These are phyloP conservation scores for Suillus alpinus DNA, from an alignment of 768 basidiomycete species.

Conservation along the genomic window DNA sequence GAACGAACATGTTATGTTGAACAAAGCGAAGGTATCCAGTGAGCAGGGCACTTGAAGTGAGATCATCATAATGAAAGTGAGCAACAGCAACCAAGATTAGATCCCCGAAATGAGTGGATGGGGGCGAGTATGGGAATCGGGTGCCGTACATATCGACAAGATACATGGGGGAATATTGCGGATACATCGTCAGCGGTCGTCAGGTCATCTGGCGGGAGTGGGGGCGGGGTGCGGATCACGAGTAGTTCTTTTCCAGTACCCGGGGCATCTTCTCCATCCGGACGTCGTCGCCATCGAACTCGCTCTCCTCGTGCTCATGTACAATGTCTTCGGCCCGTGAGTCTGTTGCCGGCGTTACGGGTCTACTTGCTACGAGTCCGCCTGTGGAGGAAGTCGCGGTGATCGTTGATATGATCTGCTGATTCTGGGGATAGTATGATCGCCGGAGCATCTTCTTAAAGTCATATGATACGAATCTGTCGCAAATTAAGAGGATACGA, in stretches of 20 bases:
- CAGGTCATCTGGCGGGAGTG: background rate
- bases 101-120: background rate
- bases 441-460: slow-evolving; percentile 89
- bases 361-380: slow-evolving; percentile 67
- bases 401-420: slow-evolving; percentile 55
- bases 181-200: slow-evolving; percentile 1
- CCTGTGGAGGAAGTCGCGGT: slow-evolving; percentile 76
- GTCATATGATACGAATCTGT: slow-evolving; percentile 88
- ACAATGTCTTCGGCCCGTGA: slow-evolving; percentile 43
- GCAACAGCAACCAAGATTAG: background rate
- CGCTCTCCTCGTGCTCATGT: slow-evolving; percentile 41
- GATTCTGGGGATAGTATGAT: slow-evolving; percentile 87
- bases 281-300: slow-evolving; percentile 38
- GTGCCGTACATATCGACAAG: background rate
- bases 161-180: background rate
- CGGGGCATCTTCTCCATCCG: slow-evolving; percentile 40
- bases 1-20: background rate
- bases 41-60: background rate
- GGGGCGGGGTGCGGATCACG: slow-evolving; percentile 28
- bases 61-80: background rate
- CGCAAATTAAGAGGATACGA: slow-evolving; percentile 3
- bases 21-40: background rate
- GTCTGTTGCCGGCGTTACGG: slow-evolving; percentile 59
- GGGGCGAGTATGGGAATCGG: background rate
- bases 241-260: slow-evolving; percentile 45